Conservation (phyloP, 257 asterid genomes). For the Jasminum sambac region DNA sequence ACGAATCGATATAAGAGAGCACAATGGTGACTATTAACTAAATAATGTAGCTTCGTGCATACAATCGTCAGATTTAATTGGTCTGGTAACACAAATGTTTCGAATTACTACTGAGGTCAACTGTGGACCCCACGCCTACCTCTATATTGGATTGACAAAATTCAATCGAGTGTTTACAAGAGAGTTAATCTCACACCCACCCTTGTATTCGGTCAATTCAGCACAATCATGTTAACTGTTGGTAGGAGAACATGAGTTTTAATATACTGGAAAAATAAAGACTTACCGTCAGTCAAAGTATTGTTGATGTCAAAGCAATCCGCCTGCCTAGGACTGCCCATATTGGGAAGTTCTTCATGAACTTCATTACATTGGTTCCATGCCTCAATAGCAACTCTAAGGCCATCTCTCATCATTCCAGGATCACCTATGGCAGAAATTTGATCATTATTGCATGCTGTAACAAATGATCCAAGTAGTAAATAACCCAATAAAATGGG, state of each 20-base stretch:
- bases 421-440: conserved; percentile 61
- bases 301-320: conserved; percentile 47
- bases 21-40: no score
- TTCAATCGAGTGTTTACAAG: no score
- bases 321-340: conserved; percentile 53
- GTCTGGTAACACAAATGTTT: no score
- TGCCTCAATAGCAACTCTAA: conserved; percentile 63
- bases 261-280: neutral
- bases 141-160: no score
- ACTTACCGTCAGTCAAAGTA: conserved; percentile 30
- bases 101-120: no score
- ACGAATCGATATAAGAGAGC: neutral
- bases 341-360: conserved; percentile 49
- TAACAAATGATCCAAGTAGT: neutral
- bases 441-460: neutral
- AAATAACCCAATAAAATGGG: neutral
- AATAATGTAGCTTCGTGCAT: no score
- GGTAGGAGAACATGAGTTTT: neutral
- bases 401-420: conserved; percentile 31
- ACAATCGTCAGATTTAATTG: no score
- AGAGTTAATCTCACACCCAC: no score
- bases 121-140: no score
- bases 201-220: no score
- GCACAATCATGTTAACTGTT: no score
- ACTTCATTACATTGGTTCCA: conserved; percentile 74